phyloP scores from a whole-genome alignment of 306 rosid genomes.

The Carpinus viminea region DNA sequence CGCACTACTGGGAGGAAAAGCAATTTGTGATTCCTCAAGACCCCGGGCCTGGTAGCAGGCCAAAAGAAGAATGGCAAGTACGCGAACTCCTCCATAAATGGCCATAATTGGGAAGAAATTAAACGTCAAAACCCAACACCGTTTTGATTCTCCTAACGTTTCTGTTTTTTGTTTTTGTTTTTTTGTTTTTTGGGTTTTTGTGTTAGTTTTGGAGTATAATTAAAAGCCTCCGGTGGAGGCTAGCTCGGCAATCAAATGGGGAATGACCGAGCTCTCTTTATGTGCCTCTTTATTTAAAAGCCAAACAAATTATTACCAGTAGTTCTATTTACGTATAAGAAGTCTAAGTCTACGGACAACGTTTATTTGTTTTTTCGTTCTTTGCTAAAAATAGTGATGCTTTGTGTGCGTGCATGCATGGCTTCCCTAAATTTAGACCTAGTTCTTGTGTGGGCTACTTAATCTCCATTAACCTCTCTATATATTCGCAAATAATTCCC shows the following conservation, averaged over 20 bases:
- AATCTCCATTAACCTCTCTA: slow-evolving; percentile 22
- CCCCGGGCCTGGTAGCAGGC: slow-evolving; percentile 14
- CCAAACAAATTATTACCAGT: slow-evolving; percentile 25
- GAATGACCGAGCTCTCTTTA: slow-evolving; percentile 26
- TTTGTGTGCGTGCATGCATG: not conserved
- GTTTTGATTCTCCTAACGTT: not conserved
- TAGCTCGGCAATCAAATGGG: slow-evolving; percentile 3
- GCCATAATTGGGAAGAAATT: slow-evolving; percentile 43
- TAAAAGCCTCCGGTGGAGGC: slow-evolving; percentile 50
- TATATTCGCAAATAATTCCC: slow-evolving; percentile 1
- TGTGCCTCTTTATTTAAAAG: slow-evolving; percentile 22
- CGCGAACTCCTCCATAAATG: slow-evolving; percentile 26
- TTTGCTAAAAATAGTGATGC: slow-evolving; percentile 28
- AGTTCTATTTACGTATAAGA: slow-evolving; percentile 16
- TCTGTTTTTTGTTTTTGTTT: not conserved
- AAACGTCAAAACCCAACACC: not conserved
- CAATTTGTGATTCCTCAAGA: too few relatives aligned
- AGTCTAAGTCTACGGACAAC: slow-evolving; percentile 28
- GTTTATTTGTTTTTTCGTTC: slow-evolving; percentile 11
- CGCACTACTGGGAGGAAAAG: too few relatives aligned
- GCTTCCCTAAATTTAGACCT: slow-evolving; percentile 15
- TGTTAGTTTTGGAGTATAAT: too few relatives aligned
- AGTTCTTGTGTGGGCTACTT: not conserved
- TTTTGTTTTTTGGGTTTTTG: too few relatives aligned
- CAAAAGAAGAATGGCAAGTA: slow-evolving; percentile 19